These are phyloP conservation scores for Saprolegnia parasitica DNA, from an alignment of 352 stramenopile species.

Conservation along the genomic window DNA sequence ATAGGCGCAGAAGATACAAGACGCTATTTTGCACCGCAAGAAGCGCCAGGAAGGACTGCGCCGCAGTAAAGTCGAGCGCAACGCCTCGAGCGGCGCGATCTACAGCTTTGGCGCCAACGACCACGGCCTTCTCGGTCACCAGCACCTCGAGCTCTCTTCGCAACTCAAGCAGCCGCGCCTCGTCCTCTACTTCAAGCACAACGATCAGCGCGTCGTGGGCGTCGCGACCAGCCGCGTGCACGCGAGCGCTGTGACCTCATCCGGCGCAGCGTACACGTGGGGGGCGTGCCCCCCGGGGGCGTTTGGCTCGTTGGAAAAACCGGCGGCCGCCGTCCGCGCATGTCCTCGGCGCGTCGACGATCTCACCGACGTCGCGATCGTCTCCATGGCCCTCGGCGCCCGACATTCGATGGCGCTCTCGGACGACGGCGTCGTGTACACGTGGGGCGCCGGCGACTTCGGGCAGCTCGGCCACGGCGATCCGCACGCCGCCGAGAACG, in stretches of 20 bases:
- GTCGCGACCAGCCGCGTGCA: constrained; percentile 51
- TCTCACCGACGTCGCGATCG: constrained; percentile 50
- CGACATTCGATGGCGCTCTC: constrained; percentile 68
- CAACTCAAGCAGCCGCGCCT: constrained; percentile 43
- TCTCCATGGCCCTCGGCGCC: constrained; percentile 45
- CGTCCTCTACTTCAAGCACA: constrained; percentile 62
- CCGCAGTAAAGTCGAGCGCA: constrained; percentile 65
- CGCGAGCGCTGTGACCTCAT: constrained; percentile 53
- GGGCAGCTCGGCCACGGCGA: constrained; percentile 71
- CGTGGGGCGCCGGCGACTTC: constrained; percentile 62
- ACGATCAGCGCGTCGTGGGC: constrained; percentile 50
- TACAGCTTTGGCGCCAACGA: constrained; percentile 66
- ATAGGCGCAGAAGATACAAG: constrained; percentile 53
- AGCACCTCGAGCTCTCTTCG: constrained; percentile 38
- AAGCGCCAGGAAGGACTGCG: constrained; percentile 58
- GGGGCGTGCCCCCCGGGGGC: constrained; percentile 54
- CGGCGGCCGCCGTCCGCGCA: constrained; percentile 31
- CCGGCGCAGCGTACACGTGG: constrained; percentile 68
- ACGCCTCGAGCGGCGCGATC: constrained; percentile 59
- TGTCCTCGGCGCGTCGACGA: constrained; percentile 60
- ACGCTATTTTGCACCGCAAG: constrained; percentile 57
- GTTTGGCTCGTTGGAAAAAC: constrained; percentile 50
- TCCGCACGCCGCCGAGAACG: constrained; percentile 37
- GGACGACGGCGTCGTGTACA: constrained; percentile 53
- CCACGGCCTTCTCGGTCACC: constrained; percentile 50